These are phyloP conservation scores for Neophaeococcomyces aloes DNA, from an alignment of 2,329 filamentous ascomycete genomes.

Conservation along the genomic window DNA sequence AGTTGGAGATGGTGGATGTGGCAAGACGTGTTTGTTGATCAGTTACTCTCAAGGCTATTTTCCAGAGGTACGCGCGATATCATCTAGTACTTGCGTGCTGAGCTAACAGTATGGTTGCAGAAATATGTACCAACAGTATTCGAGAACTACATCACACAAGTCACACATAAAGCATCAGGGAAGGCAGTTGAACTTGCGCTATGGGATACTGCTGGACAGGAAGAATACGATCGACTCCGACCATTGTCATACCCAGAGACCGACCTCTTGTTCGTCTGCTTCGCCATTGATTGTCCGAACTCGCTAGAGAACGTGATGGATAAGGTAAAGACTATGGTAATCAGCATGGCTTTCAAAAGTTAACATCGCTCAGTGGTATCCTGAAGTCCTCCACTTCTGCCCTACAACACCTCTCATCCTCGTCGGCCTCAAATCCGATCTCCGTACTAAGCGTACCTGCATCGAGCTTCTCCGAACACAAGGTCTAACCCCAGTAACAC, in stretches of 20 bases:
- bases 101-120: conserved; percentile 39
- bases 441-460: conserved; percentile 88
- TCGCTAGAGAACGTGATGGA: conserved; percentile 97
- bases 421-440: conserved; percentile 91
- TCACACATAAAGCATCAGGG: conserved; percentile 72
- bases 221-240: conserved; percentile 88
- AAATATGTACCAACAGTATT: conserved; percentile 99
- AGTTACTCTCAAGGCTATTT: conserved; percentile 99
- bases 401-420: conserved; percentile 93
- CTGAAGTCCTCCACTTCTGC: conserved; percentile 97
- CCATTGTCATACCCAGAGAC: conserved; percentile 97
- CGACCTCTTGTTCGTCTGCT: conserved; percentile 95
- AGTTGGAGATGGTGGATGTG: conserved; percentile 93
- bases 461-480: conserved; percentile 98
- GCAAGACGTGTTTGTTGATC: conserved; percentile 96
- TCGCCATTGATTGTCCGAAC: conserved; percentile 97
- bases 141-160: conserved; percentile 99
- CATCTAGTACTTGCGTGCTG: neutral
- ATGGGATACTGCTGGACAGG: no score
- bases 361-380: conserved; percentile 67
- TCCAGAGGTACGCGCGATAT: conserved; percentile 62
- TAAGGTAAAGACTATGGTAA: conserved; percentile 55
- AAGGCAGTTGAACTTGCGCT: conserved; percentile 94
- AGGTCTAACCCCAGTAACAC: conserved; percentile 86
- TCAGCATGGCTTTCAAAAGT: conserved; percentile 8